A percentile compares a stretch with the other conserved stretches of the same genome.
Evolutionary conservation across 768 basidiomycete species (phyloP).

Genomic region (Pisolithus orientalis): DNA sequence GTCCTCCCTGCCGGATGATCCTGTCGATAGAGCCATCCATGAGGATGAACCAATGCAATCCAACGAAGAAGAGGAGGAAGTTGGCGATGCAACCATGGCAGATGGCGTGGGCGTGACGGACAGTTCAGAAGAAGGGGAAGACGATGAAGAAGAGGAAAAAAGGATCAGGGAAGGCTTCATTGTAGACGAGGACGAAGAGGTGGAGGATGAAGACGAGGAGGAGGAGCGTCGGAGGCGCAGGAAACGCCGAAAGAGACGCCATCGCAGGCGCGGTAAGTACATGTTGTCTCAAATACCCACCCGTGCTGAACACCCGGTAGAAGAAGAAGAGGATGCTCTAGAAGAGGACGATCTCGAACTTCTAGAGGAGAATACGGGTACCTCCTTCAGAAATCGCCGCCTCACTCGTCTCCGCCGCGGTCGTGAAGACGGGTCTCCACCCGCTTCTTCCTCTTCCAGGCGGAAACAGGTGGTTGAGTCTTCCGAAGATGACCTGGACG

Average conservation of each 20-base stretch:
- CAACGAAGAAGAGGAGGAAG: slow-evolving; percentile 46
- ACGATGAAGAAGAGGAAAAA: slow-evolving; percentile 83
- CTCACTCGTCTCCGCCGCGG: slow-evolving; percentile 73
- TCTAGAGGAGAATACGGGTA: slow-evolving; percentile 79
- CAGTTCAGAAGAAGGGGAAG: slow-evolving; percentile 86
- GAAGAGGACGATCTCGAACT: slow-evolving; percentile 89
- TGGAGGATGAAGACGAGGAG: slow-evolving; percentile 57
- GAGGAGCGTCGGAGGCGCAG: slow-evolving; percentile 49
- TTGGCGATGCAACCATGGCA: slow-evolving; percentile 48
- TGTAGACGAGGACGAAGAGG: slow-evolving; percentile 86
- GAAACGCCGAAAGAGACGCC: slow-evolving; percentile 63
- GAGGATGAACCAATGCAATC: slow-evolving; percentile 62
- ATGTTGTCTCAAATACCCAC: slow-evolving; percentile 7
- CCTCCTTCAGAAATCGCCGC: slow-evolving; percentile 63
- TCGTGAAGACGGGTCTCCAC: slow-evolving; percentile 65
- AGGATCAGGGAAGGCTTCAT: slow-evolving; percentile 86
- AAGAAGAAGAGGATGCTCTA: slow-evolving; percentile 58
- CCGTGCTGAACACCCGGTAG: slow-evolving; percentile 17
- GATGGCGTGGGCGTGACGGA: slow-evolving; percentile 46
- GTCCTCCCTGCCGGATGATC: slow-evolving; percentile 46
- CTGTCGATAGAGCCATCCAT: slow-evolving; percentile 26
- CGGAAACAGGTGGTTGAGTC: slow-evolving; percentile 58
- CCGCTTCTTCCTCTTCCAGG: slow-evolving; percentile 51
- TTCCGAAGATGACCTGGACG: slow-evolving; percentile 69
- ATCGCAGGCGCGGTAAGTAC: slow-evolving; percentile 45